A percentile compares a stretch with the other conserved stretches of the same genome.
phyloP scores from a whole-genome alignment of 306 rosid species.

The Comarum palustre region DNA sequence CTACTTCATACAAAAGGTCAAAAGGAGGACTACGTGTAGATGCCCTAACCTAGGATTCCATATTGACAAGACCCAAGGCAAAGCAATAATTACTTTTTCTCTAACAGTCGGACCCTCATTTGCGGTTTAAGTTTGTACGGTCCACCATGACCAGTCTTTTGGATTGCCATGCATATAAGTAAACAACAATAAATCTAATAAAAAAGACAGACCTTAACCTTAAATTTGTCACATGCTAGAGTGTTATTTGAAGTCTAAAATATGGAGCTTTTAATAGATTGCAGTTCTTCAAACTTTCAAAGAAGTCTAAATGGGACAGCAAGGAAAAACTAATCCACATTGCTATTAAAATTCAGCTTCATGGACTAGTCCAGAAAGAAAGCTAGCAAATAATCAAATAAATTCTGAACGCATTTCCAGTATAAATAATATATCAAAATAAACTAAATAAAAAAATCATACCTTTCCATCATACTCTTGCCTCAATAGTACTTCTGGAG shows the following conservation, averaged over 20 bases:
- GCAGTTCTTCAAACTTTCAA: not conserved
- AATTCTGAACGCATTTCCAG: not conserved
- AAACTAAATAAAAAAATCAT: constrained; percentile 1
- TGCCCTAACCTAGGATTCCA: not conserved
- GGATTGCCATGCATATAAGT: not conserved
- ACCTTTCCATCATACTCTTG: constrained; percentile 97
- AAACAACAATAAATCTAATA: not conserved
- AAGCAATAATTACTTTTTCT: not conserved
- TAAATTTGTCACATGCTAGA: not conserved
- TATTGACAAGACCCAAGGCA: not conserved
- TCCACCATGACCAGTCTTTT: not conserved
- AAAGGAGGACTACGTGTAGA: not conserved
- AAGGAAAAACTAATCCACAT: not conserved
- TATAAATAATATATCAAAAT: constrained; percentile 1
- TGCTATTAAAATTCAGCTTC: not conserved
- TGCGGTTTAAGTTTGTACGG: not conserved
- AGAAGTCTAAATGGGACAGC: not conserved
- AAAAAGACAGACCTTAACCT: not conserved
- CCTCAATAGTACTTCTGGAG: constrained; percentile 86
- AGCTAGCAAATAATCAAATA: not conserved
- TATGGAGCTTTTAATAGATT: no score
- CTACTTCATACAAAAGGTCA: not conserved
- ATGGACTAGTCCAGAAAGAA: not conserved
- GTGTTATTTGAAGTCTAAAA: not conserved
- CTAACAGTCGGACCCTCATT: not conserved